A percentile compares a stretch with the other conserved stretches of the same genome.
Evolutionary conservation across 2,329 filamentous ascomycete genomes (phyloP).

Genomic region (Thelonectria blattea): DNA sequence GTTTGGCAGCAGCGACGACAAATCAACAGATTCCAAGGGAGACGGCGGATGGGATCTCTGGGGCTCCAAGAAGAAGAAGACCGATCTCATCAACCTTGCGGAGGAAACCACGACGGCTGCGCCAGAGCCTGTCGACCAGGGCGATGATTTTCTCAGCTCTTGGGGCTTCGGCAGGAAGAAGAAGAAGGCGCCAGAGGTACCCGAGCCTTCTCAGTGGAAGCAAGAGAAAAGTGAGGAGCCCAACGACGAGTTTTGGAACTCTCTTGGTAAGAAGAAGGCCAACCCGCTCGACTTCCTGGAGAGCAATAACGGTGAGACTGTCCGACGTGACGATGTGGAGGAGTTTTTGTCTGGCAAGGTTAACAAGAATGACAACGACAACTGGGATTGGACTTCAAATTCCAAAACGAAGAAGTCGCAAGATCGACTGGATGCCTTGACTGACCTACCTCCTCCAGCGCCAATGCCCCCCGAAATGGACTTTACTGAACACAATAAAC

Average conservation of each 20-base stretch:
- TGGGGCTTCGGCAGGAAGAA: slow-evolving; percentile 63
- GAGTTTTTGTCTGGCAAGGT: slow-evolving; percentile 52
- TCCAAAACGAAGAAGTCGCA: slow-evolving; percentile 54
- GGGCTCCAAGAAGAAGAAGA: slow-evolving; percentile 52
- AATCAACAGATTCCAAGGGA: slow-evolving; percentile 21
- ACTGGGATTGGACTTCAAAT: slow-evolving; percentile 51
- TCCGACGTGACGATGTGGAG: slow-evolving; percentile 54
- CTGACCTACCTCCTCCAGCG: slow-evolving; percentile 53
- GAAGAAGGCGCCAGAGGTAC: slow-evolving; percentile 39
- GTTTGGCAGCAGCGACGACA: slow-evolving; percentile 17
- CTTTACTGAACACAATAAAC: slow-evolving; percentile 47
- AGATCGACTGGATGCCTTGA: slow-evolving; percentile 45
- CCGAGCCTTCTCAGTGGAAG: slow-evolving; percentile 42
- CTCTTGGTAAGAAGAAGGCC: slow-evolving; percentile 50
- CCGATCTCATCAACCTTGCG: slow-evolving; percentile 47
- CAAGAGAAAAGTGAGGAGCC: slow-evolving; percentile 53
- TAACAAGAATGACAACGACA: slow-evolving; percentile 50
- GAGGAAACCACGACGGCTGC: slow-evolving; percentile 39
- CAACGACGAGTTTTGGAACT: slow-evolving; percentile 48
- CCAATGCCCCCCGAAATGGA: slow-evolving; percentile 56
- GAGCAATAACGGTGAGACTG: slow-evolving; percentile 53
- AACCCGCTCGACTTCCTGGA: slow-evolving; percentile 54
- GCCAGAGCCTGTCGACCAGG: slow-evolving; percentile 40
- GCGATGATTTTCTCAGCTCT: slow-evolving; percentile 61
- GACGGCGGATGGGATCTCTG: slow-evolving; percentile 39